These are phyloP conservation scores for Aspergillus brunneoviolaceus DNA, from an alignment of 2,329 filamentous ascomycete genomes.

Conservation along the genomic window DNA sequence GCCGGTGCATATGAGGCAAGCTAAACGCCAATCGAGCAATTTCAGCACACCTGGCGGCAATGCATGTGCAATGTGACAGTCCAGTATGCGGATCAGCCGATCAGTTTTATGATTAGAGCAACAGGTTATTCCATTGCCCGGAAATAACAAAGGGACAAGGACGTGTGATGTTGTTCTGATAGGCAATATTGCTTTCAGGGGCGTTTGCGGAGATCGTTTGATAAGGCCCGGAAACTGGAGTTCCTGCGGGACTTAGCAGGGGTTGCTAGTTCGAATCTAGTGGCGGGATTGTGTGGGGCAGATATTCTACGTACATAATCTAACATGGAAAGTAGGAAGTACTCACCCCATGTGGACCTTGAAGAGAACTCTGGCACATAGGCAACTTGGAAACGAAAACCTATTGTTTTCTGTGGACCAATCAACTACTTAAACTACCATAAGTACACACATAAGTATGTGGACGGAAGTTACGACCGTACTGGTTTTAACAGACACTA, in stretches of 20 bases:
- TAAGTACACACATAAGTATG: too few species aligned
- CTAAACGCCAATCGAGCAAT: background rate
- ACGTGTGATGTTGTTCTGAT: background rate
- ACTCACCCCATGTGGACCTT: too few species aligned
- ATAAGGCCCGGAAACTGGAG: background rate
- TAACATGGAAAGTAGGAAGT: too few species aligned
- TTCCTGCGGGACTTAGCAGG: background rate
- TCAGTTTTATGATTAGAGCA: background rate
- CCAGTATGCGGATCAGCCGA: too few species aligned
- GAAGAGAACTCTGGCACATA: too few species aligned
- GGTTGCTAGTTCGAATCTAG: background rate
- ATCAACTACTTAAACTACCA: too few species aligned
- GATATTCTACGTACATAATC: background rate
- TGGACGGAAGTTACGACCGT: too few species aligned
- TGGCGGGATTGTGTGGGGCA: background rate
- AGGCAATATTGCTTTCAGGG: background rate
- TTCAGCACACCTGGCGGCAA: background rate
- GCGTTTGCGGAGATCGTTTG: background rate
- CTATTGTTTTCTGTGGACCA: too few species aligned
- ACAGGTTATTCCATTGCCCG: background rate
- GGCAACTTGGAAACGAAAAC: too few species aligned
- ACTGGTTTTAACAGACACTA: too few species aligned
- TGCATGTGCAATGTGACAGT: too few species aligned
- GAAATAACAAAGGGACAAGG: background rate
- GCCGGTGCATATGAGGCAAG: background rate